Evolutionary conservation across 306 rosid species (phyloP).

Genomic region (Betula pendula): DNA sequence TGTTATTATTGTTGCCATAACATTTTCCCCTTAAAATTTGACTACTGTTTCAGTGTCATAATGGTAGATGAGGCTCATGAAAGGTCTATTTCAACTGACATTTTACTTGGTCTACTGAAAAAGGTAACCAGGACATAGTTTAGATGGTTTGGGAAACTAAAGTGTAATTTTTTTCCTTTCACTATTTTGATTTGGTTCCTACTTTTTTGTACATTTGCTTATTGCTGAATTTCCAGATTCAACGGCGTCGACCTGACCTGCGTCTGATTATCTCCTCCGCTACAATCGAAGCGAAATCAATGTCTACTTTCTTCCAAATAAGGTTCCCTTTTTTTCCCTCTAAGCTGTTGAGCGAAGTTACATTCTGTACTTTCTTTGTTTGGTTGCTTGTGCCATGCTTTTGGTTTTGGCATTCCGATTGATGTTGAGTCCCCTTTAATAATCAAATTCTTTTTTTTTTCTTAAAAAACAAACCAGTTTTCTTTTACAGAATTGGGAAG

Average conservation of each 20-base stretch:
- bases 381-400: background rate
- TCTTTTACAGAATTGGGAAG: background rate
- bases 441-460: background rate
- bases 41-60: conserved; percentile 55
- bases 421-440: background rate
- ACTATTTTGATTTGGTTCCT: background rate
- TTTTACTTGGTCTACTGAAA: conserved; percentile 84
- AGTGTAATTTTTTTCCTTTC: background rate
- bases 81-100: conserved; percentile 94
- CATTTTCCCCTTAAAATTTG: conserved; percentile 11
- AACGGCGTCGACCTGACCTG: conserved; percentile 79
- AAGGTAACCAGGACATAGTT: conserved; percentile 50
- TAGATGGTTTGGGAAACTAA: conserved; percentile 12
- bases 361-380: conserved; percentile 15
- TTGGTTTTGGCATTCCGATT: background rate
- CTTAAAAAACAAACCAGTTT: background rate
- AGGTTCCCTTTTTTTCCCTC: conserved; percentile 50
- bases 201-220: conserved; percentile 10
- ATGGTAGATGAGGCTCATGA: conserved; percentile 99
- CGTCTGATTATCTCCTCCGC: conserved; percentile 90
- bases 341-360: background rate
- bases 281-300: conserved; percentile 89
- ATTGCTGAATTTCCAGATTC: conserved; percentile 56
- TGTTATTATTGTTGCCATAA: background rate
- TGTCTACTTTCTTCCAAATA: conserved; percentile 68